Conservation (phyloP, 352 stramenopile species). For the Achlya hypogyna region DNA sequence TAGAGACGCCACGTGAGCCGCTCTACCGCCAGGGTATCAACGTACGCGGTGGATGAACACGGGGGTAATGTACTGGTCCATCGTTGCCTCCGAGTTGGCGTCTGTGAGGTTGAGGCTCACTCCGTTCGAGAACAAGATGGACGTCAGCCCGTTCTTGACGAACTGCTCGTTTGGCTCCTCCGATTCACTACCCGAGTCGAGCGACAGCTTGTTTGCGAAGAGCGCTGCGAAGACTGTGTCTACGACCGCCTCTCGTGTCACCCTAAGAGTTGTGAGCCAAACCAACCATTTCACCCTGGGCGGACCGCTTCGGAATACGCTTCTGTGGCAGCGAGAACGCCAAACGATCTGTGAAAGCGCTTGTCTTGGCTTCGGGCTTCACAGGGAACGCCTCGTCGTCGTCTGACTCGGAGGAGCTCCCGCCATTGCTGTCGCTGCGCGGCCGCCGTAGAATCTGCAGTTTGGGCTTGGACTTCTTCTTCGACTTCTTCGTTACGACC, state of each 20-base stretch:
- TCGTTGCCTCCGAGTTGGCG: constrained; percentile 33
- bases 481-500: neutral
- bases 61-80: constrained; percentile 68
- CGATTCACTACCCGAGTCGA: constrained; percentile 59
- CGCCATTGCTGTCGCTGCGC: constrained; percentile 34
- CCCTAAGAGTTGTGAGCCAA: constrained; percentile 23
- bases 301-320: constrained; percentile 45
- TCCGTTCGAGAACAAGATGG: constrained; percentile 66
- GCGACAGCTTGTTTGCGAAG: constrained; percentile 33
- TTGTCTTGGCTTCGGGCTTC: constrained; percentile 25
- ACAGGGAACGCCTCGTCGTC: constrained; percentile 66
- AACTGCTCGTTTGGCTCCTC: constrained; percentile 79
- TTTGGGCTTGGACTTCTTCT: neutral
- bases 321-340: constrained; percentile 76
- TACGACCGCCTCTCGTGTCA: constrained; percentile 71
- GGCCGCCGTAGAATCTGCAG: constrained; percentile 20
- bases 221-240: constrained; percentile 73
- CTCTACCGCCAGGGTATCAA: neutral
- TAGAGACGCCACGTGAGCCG: neutral
- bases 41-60: constrained; percentile 53
- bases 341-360: constrained; percentile 61
- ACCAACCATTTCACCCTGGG: neutral
- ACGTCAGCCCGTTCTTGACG: constrained; percentile 67
- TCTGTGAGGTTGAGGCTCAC: constrained; percentile 25
- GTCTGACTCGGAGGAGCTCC: constrained; percentile 29